Evolutionary conservation across 163 green algal species (phyloP).

Genomic region (Botryococcus braunii): DNA sequence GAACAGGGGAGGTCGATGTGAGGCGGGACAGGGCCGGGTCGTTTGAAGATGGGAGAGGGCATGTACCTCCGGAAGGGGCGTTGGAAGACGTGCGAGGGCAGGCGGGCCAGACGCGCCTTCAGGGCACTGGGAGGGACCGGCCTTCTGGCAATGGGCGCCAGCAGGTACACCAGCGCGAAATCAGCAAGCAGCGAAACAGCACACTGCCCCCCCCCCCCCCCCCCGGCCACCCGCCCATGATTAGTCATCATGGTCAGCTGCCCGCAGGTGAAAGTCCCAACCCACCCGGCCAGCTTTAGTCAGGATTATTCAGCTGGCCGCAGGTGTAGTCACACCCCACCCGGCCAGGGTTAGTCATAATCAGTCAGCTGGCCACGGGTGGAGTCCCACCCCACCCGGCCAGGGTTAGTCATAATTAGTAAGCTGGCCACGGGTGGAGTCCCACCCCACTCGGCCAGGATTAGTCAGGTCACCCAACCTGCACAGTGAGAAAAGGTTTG

Average conservation of each 20-base stretch:
- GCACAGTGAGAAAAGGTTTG: too few relatives aligned
- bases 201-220: too few relatives aligned
- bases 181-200: slow-evolving; percentile 22
- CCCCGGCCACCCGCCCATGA: too few relatives aligned
- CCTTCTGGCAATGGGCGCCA: slow-evolving; percentile 10
- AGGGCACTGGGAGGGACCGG: slow-evolving; percentile 5
- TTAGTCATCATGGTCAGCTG: too few relatives aligned
- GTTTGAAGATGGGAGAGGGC: background rate
- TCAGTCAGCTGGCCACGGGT: background rate
- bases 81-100: slow-evolving; percentile 28
- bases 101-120: slow-evolving; percentile 3
- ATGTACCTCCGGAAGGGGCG: background rate
- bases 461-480: too few relatives aligned
- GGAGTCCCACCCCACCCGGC: background rate
- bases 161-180: slow-evolving; percentile 31
- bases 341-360: background rate
- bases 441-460: background rate
- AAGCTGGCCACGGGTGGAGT: background rate
- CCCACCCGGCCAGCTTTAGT: too few relatives aligned
- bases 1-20: background rate
- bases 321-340: too few relatives aligned
- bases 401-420: background rate
- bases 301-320: too few relatives aligned
- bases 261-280: too few relatives aligned
- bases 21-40: background rate